These are phyloP conservation scores for Pseudogymnoascus sp. DNA, from an alignment of 2,329 filamentous ascomycete species.

Conservation along the genomic window DNA sequence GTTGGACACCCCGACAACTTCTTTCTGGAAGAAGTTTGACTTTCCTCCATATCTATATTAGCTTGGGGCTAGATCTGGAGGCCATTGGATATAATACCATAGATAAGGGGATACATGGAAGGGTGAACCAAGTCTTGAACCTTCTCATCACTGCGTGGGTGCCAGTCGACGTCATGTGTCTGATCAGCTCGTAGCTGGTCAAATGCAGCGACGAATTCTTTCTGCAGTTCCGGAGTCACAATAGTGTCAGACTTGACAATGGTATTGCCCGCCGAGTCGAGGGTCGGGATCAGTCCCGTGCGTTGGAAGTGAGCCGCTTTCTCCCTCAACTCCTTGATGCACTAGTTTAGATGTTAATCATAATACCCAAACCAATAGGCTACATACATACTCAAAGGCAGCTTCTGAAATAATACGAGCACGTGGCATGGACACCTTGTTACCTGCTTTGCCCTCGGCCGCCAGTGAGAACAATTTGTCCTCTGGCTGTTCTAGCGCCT, in stretches of 20 bases:
- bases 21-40: slow-evolving; percentile 14
- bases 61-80: not conserved
- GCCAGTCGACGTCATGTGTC: slow-evolving; percentile 25
- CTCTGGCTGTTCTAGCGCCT: slow-evolving; percentile 20
- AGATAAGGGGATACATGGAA: slow-evolving; percentile 53
- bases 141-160: too few species aligned
- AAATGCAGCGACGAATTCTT: slow-evolving; percentile 38
- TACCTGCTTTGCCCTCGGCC: slow-evolving; percentile 23
- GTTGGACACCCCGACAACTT: slow-evolving; percentile 19
- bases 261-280: slow-evolving; percentile 14
- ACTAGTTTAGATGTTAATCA: slow-evolving; percentile 10
- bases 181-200: slow-evolving; percentile 44
- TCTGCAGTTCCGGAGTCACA: slow-evolving; percentile 33
- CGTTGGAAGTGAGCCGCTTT: slow-evolving; percentile 19
- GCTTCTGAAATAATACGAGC: not conserved
- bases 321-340: slow-evolving; percentile 20
- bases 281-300: slow-evolving; percentile 11
- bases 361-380: not conserved
- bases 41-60: not conserved
- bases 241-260: slow-evolving; percentile 47
- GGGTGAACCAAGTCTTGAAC: slow-evolving; percentile 49
- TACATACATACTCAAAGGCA: slow-evolving; percentile 6
- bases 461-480: slow-evolving; percentile 29
- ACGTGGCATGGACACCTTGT: not conserved
- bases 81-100: slow-evolving; percentile 26